A percentile compares a stretch with the other conserved stretches of the same genome.
These are phyloP conservation scores for Plectosphaerella sp. DNA, from an alignment of 2,329 filamentous ascomycete genomes.

Conservation along the genomic window DNA sequence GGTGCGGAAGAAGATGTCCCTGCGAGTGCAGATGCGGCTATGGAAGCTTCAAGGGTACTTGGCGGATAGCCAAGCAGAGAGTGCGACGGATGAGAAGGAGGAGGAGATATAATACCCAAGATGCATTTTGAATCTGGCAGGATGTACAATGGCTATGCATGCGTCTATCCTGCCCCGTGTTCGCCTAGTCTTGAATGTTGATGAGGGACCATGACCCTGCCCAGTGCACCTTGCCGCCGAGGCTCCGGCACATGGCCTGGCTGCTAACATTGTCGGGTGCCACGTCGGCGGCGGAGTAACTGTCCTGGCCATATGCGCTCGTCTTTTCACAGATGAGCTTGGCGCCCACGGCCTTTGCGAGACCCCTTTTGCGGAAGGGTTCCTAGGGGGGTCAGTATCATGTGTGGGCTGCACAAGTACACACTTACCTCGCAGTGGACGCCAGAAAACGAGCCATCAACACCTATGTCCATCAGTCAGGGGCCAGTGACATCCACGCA, in stretches of 20 bases:
- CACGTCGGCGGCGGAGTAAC: conserved; percentile 60
- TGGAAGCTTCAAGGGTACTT: conserved; percentile 58
- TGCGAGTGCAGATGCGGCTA: conserved; percentile 42
- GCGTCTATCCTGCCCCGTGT: too few species aligned
- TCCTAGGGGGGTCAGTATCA: conserved; percentile 25
- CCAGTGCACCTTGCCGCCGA: conserved; percentile 55
- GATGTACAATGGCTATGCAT: too few species aligned
- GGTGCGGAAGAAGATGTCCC: conserved; percentile 28
- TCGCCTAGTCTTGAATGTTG: too few species aligned
- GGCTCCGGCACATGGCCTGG: conserved; percentile 55
- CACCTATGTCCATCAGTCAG: conserved; percentile 28
- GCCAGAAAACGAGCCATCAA: conserved; percentile 57
- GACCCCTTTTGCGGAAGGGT: conserved; percentile 53
- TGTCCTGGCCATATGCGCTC: conserved; percentile 38
- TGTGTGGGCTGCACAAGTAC: not conserved
- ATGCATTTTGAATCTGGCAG: too few species aligned
- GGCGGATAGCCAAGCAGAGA: not conserved
- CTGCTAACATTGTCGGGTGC: conserved; percentile 56
- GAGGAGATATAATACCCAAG: too few species aligned
- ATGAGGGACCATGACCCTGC: conserved; percentile 52
- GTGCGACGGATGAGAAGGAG: too few species aligned
- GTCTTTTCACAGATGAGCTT: conserved; percentile 53
- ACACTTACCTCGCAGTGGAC: conserved; percentile 51
- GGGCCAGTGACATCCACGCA: not conserved
- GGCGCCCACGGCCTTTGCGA: conserved; percentile 57